phyloP scores from a whole-genome alignment of 139 green algal species.

The Chlamydomonas eustigma region DNA sequence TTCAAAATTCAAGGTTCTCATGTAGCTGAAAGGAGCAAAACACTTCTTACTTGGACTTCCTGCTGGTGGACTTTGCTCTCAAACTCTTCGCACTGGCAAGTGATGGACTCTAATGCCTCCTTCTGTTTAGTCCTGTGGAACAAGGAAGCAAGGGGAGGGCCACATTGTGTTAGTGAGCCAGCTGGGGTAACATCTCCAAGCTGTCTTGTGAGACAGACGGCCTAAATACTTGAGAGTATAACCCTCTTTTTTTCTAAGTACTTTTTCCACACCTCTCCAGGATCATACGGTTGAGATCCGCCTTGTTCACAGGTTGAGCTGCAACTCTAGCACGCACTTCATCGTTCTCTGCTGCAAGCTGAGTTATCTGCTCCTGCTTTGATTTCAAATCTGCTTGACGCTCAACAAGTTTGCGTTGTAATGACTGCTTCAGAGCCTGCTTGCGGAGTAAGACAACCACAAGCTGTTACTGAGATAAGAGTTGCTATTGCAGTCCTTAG shows the following conservation, averaged over 20 bases:
- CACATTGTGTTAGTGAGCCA: no score
- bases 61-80: constrained; percentile 60
- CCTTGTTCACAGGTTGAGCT: constrained; percentile 63
- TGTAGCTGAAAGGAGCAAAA: no score
- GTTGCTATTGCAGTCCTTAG: background rate
- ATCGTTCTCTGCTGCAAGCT: constrained; percentile 54
- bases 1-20: no score
- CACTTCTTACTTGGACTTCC: constrained; percentile 38
- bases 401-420: constrained; percentile 64
- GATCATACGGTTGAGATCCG: constrained; percentile 76
- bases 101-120: constrained; percentile 50
- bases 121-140: constrained; percentile 56
- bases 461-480: background rate
- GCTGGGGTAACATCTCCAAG: no score
- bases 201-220: no score
- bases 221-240: no score
- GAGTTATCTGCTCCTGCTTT: constrained; percentile 30
- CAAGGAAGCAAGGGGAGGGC: background rate
- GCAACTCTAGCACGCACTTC: constrained; percentile 48
- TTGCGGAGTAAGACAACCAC: background rate
- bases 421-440: constrained; percentile 39
- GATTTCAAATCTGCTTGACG: constrained; percentile 48
- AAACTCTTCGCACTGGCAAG: constrained; percentile 54
- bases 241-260: no score
- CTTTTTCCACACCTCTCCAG: constrained; percentile 50